phyloP scores from a whole-genome alignment of 1,284 basidiomycete genomes.

The Flammula alnicola region DNA sequence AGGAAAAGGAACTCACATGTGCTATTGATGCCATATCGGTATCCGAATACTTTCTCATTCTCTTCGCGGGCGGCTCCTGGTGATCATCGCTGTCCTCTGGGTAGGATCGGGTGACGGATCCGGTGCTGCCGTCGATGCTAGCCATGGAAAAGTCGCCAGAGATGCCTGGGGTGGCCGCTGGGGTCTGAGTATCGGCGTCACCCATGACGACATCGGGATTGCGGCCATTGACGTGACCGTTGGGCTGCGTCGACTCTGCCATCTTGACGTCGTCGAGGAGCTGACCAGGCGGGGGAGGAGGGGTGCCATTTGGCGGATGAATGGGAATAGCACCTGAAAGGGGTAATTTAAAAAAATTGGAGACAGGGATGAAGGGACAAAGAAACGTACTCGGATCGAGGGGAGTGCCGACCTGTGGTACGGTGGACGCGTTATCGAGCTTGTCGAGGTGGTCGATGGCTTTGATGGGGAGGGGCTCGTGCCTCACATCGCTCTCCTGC shows the following conservation, averaged over 20 bases:
- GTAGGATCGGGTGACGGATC: constrained; percentile 43
- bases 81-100: constrained; percentile 54
- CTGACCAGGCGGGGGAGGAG: constrained; percentile 51
- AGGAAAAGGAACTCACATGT: constrained; percentile 61
- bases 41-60: constrained; percentile 51
- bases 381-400: constrained; percentile 53
- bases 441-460: constrained; percentile 34
- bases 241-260: constrained; percentile 27
- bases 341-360: constrained; percentile 23
- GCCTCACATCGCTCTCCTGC: constrained; percentile 67
- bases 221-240: constrained; percentile 33
- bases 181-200: constrained; percentile 43
- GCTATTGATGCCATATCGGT: constrained; percentile 57
- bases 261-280: constrained; percentile 54
- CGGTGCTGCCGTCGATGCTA: constrained; percentile 45
- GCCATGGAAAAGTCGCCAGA: constrained; percentile 44
- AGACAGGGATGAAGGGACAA: constrained; percentile 31
- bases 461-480: constrained; percentile 57
- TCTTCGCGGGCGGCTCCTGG: constrained; percentile 69
- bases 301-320: constrained; percentile 48
- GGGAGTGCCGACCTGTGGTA: constrained; percentile 47
- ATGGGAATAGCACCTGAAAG: constrained; percentile 49
- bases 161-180: constrained; percentile 42
- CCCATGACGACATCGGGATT: constrained; percentile 55
- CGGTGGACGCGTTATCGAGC: constrained; percentile 42